These are phyloP conservation scores for Termitomyces sp. DNA, from an alignment of 768 basidiomycete genomes.

Conservation along the genomic window DNA sequence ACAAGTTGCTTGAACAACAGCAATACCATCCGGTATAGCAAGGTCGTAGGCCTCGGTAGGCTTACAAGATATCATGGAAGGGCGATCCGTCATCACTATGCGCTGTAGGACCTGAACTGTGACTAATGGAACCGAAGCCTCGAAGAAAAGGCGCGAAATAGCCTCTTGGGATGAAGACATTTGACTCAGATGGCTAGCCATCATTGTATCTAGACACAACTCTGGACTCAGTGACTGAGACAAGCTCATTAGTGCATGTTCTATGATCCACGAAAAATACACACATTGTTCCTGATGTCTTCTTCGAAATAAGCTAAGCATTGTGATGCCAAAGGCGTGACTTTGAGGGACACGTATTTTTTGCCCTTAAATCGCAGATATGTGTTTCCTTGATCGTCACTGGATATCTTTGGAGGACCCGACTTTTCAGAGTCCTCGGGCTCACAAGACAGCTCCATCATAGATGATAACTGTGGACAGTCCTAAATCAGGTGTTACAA, in stretches of 20 bases:
- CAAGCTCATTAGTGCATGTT: neutral
- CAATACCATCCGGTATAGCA: constrained; percentile 26
- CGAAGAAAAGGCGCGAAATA: constrained; percentile 26
- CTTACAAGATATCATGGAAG: constrained; percentile 19
- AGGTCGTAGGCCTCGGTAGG: constrained; percentile 13
- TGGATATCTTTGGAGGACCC: neutral
- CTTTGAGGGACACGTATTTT: constrained; percentile 30
- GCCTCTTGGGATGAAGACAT: constrained; percentile 18
- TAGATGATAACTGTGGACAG: constrained; percentile 12
- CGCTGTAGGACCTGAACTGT: constrained; percentile 44
- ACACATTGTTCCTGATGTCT: constrained; percentile 42
- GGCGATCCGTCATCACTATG: constrained; percentile 29
- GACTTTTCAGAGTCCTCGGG: neutral
- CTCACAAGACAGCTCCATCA: neutral
- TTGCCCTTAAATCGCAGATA: constrained; percentile 35
- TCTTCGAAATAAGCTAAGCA: constrained; percentile 38
- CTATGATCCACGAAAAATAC: constrained; percentile 9
- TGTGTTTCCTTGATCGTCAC: constrained; percentile 23
- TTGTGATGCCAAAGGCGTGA: constrained; percentile 54
- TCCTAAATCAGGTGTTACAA: constrained; percentile 14
- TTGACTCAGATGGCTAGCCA: constrained; percentile 31
- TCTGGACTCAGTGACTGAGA: constrained; percentile 28
- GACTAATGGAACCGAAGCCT: constrained; percentile 33
- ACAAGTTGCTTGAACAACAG: constrained; percentile 19
- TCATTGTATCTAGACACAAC: constrained; percentile 34